Evolutionary conservation across 805 yeast species (phyloP).

Genomic region (Peterozyma toletana): DNA sequence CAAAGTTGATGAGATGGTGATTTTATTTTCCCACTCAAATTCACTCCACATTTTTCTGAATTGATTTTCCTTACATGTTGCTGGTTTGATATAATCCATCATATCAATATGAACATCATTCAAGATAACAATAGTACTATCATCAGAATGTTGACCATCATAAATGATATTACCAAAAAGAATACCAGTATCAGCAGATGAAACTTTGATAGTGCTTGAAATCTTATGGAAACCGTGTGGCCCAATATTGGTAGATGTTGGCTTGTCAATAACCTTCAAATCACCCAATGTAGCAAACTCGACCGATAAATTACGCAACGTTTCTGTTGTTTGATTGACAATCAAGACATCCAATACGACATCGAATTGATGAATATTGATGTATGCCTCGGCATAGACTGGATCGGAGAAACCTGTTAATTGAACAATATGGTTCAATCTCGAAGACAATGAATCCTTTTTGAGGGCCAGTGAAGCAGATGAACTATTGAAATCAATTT

Average conservation of each 20-base stretch:
- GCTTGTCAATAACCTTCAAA: conserved; percentile 87
- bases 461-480: conserved; percentile 36
- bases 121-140: conserved; percentile 81
- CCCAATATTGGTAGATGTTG: conserved; percentile 82
- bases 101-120: conserved; percentile 94
- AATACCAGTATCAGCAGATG: conserved; percentile 97
- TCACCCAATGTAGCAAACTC: conserved; percentile 97
- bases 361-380: conserved; percentile 94
- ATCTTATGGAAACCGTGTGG: conserved; percentile 96
- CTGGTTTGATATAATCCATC: conserved; percentile 96
- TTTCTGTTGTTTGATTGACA: conserved; percentile 89
- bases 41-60: conserved; percentile 99
- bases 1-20: conserved; percentile 70
- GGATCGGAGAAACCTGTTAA: conserved; percentile 98
- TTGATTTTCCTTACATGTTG: conserved; percentile 78
- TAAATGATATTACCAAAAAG: conserved; percentile 95
- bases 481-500: conserved; percentile 44
- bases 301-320: conserved; percentile 84
- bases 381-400: conserved; percentile 94
- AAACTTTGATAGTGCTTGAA: conserved; percentile 85
- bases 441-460: conserved; percentile 61
- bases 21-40: conserved; percentile 99
- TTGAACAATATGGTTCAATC: conserved; percentile 82
- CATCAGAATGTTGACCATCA: conserved; percentile 92
- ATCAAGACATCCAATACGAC: conserved; percentile 88